Conservation (phyloP, 1,284 basidiomycete species). For the Malassezia globosa region DNA sequence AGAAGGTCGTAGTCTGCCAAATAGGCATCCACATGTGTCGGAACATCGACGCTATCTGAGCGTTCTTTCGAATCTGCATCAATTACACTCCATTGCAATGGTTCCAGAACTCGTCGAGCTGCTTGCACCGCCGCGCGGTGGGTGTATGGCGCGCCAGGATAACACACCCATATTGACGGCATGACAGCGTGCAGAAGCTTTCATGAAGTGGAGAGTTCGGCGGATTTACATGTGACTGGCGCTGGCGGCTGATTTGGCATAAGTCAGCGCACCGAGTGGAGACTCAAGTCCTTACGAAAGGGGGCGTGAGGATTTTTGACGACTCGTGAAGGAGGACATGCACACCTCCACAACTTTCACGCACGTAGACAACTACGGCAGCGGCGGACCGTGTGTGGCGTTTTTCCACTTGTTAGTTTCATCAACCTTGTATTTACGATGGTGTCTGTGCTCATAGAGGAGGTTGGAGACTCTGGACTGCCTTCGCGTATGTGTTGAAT, state of each 20-base stretch:
- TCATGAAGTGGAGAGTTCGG: too few relatives aligned
- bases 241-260: too few relatives aligned
- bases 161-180: constrained; percentile 26
- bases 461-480: constrained; percentile 3
- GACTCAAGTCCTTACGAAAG: too few relatives aligned
- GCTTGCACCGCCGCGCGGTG: constrained; percentile 27
- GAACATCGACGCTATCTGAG: not conserved
- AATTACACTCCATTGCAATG: constrained; percentile 24
- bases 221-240: too few relatives aligned
- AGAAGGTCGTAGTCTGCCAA: constrained; percentile 42
- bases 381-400: too few relatives aligned
- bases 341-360: too few relatives aligned
- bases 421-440: constrained; percentile 2
- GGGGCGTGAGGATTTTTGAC: too few relatives aligned
- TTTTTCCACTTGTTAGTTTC: too few relatives aligned
- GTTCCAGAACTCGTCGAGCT: constrained; percentile 18
- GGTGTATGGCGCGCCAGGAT: constrained; percentile 42
- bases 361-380: too few relatives aligned
- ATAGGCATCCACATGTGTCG: constrained; percentile 17
- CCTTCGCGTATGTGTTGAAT: not conserved
- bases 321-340: too few relatives aligned
- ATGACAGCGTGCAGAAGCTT: not conserved
- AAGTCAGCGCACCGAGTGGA: too few relatives aligned
- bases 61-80: not conserved
- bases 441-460: constrained; percentile 12